These are phyloP conservation scores for Pyrus hybrid DNA, from an alignment of 331 rosid species.

Conservation along the genomic window DNA sequence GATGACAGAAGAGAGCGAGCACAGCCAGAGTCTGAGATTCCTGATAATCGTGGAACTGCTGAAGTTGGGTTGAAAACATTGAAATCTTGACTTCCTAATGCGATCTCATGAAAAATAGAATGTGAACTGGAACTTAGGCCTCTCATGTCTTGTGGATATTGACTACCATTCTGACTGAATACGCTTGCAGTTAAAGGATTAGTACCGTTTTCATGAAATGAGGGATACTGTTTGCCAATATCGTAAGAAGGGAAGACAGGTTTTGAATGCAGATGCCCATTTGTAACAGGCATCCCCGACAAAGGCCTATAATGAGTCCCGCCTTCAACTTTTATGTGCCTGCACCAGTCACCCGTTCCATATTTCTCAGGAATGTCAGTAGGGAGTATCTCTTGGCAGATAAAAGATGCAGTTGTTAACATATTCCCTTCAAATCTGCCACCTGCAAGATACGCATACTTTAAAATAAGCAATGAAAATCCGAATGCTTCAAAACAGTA, in stretches of 20 bases:
- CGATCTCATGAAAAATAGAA: conserved; percentile 28
- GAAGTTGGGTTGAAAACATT: conserved; percentile 46
- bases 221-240: conserved; percentile 34
- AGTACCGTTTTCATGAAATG: conserved; percentile 39
- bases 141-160: conserved; percentile 31
- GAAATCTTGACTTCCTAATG: conserved; percentile 48
- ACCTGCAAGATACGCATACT: conserved; percentile 31
- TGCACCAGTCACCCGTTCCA: conserved; percentile 33
- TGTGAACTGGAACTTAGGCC: conserved; percentile 27
- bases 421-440: conserved; percentile 41
- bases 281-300: conserved; percentile 29
- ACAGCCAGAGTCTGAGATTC: conserved; percentile 54
- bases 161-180: conserved; percentile 31
- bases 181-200: conserved; percentile 32
- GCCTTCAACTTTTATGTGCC: conserved; percentile 42
- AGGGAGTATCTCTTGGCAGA: conserved; percentile 59
- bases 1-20: conserved; percentile 99
- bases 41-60: conserved; percentile 44
- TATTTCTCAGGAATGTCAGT: conserved; percentile 35
- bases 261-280: conserved; percentile 36
- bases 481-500: background rate
- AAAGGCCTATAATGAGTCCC: conserved; percentile 27
- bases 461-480: background rate
- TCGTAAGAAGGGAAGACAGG: conserved; percentile 27
- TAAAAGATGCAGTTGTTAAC: conserved; percentile 40